Evolutionary conservation across 441 rosid genomes (phyloP).

Genomic region (Mallotus repandus): DNA sequence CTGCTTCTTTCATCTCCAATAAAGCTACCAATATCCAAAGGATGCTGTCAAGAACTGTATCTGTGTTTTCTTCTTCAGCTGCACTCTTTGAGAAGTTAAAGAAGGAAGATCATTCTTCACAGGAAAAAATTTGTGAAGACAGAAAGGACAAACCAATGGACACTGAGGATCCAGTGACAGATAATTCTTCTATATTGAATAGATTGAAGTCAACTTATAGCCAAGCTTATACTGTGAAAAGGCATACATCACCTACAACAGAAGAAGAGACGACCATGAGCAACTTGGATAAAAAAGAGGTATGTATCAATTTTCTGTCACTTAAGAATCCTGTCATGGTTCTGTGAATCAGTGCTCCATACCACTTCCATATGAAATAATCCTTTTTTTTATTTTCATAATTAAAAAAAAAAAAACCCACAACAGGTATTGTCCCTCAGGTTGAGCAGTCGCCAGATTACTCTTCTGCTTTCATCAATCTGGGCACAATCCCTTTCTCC

Average conservation of each 20-base stretch:
- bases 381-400: conserved; percentile 8
- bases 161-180: conserved; percentile 27
- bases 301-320: conserved; percentile 26
- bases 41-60: conserved; percentile 84
- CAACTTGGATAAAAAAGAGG: conserved; percentile 47
- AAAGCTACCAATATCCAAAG: conserved; percentile 60
- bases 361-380: conserved; percentile 12
- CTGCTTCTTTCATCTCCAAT: conserved; percentile 34
- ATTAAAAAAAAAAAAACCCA: neutral
- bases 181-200: conserved; percentile 47
- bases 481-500: conserved; percentile 96
- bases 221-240: conserved; percentile 46
- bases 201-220: conserved; percentile 70
- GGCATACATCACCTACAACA: conserved; percentile 27
- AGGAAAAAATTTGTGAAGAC: conserved; percentile 28
- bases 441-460: conserved; percentile 89
- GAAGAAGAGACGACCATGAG: conserved; percentile 34
- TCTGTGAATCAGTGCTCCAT: neutral
- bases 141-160: conserved; percentile 15
- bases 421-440: conserved; percentile 66
- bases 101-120: conserved; percentile 39
- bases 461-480: conserved; percentile 74
- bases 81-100: conserved; percentile 77
- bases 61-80: conserved; percentile 92
- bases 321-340: conserved; percentile 4